Conservation (phyloP, 2,329 filamentous ascomycete species). For the Boeremia exigua region DNA sequence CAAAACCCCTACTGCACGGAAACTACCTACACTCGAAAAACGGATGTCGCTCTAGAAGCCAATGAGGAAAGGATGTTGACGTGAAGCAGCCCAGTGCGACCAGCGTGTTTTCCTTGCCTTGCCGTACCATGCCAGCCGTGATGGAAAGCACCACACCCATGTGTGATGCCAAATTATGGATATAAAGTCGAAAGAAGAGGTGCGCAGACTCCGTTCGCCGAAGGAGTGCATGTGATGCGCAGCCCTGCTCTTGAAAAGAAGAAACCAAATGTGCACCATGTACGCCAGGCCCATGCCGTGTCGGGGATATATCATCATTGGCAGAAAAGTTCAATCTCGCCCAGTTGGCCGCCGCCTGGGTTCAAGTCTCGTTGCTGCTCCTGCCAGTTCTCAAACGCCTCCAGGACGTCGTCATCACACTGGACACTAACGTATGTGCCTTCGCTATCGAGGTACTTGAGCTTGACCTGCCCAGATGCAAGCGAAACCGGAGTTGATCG, state of each 20-base stretch:
- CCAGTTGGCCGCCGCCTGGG: slow-evolving; percentile 70
- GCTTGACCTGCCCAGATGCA: slow-evolving; percentile 78
- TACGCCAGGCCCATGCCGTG: slow-evolving; percentile 15
- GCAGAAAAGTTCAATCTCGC: slow-evolving; percentile 75
- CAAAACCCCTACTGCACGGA: not conserved
- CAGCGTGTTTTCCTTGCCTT: not conserved
- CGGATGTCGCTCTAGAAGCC: slow-evolving; percentile 11
- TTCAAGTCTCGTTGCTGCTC: slow-evolving; percentile 71
- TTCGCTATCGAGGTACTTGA: slow-evolving; percentile 86
- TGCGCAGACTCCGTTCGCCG: slow-evolving; percentile 11
- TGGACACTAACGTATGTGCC: slow-evolving; percentile 93
- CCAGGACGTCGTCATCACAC: slow-evolving; percentile 94
- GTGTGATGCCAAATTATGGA: slow-evolving; percentile 13
- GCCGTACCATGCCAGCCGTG: slow-evolving; percentile 8
- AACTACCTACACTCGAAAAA: slow-evolving; percentile 5
- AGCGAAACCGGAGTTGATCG: slow-evolving; percentile 86
- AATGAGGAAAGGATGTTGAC: slow-evolving; percentile 10
- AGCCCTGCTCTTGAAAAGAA: slow-evolving; percentile 5
- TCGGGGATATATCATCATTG: slow-evolving; percentile 36
- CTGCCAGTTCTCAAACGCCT: slow-evolving; percentile 93
- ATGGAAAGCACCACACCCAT: slow-evolving; percentile 5
- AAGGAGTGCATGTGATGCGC: not conserved
- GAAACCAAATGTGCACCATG: slow-evolving; percentile 2
- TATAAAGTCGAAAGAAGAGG: slow-evolving; percentile 16
- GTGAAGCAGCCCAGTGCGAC: slow-evolving; percentile 7